Evolutionary conservation across 805 yeast genomes (phyloP).

Genomic region (Cyberlindnera galapagoensis): DNA sequence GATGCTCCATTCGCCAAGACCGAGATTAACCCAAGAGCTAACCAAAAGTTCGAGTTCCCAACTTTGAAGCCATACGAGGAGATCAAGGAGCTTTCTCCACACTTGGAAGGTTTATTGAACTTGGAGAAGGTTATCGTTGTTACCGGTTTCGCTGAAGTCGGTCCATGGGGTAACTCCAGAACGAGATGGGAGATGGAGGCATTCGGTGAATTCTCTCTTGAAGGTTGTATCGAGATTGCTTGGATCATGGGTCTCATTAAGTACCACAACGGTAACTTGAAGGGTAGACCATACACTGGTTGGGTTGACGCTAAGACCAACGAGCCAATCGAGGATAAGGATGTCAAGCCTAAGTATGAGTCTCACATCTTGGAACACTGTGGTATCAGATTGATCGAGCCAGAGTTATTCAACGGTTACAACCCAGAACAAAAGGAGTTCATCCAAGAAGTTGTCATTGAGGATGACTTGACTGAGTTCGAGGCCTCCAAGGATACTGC

Average conservation of each 20-base stretch:
- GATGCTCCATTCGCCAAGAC: conserved; percentile 80
- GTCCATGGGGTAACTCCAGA: conserved; percentile 99
- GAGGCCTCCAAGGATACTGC: conserved; percentile 95
- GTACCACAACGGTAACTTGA: conserved; percentile 86
- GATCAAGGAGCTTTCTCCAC: conserved; percentile 60
- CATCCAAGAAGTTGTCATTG: conserved; percentile 92
- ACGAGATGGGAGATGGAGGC: conserved; percentile 99
- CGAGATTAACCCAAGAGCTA: conserved; percentile 86
- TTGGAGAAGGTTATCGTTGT: conserved; percentile 89
- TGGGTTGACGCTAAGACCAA: conserved; percentile 96
- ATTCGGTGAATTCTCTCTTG: conserved; percentile 86
- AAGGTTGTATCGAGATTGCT: conserved; percentile 98
- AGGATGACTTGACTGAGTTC: conserved; percentile 94
- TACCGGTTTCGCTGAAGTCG: conserved; percentile 97
- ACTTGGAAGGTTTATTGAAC: conserved; percentile 85
- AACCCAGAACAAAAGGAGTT: conserved; percentile 91
- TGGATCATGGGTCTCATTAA: conserved; percentile 99
- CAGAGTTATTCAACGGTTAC: conserved; percentile 89
- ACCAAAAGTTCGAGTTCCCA: conserved; percentile 93
- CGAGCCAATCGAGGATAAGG: conserved; percentile 91
- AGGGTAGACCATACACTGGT: conserved; percentile 89
- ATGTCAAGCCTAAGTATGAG: conserved; percentile 89
- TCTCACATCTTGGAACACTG: conserved; percentile 81
- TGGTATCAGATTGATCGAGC: conserved; percentile 96
- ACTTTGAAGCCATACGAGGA: conserved; percentile 69